These are phyloP conservation scores for Inosperma sp. DNA, from an alignment of 768 basidiomycete genomes.

Conservation along the genomic window DNA sequence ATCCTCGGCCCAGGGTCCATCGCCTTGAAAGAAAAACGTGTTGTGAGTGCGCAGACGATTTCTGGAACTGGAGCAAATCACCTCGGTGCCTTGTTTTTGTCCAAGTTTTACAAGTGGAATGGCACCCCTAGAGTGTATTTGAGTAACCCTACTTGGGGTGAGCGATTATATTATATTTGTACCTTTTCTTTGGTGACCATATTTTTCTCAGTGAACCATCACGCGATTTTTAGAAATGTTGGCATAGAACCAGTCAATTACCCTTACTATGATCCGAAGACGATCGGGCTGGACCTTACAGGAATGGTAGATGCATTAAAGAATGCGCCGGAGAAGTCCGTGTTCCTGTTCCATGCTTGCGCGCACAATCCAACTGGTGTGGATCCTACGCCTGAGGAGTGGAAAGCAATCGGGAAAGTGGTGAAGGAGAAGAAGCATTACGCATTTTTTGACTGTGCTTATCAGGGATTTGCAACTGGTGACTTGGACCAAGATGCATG, in stretches of 20 bases:
- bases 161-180: constrained; percentile 29
- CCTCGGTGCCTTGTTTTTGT: constrained; percentile 82
- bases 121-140: constrained; percentile 69
- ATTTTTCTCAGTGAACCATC: constrained; percentile 70
- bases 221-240: constrained; percentile 86
- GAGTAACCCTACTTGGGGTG: constrained; percentile 95
- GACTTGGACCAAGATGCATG: constrained; percentile 88
- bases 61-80: constrained; percentile 97
- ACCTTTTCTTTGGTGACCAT: too few species aligned
- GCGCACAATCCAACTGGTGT: constrained; percentile 98
- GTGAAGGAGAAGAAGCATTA: constrained; percentile 74
- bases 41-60: constrained; percentile 84
- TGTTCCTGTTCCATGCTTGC: constrained; percentile 89
- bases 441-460: constrained; percentile 93
- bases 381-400: constrained; percentile 86
- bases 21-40: constrained; percentile 66
- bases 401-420: constrained; percentile 69
- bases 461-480: constrained; percentile 96
- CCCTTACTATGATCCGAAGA: constrained; percentile 90
- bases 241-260: constrained; percentile 84
- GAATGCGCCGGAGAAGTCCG: constrained; percentile 67
- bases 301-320: constrained; percentile 60
- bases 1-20: constrained; percentile 72
- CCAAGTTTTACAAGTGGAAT: constrained; percentile 73
- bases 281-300: constrained; percentile 77